Conservation (phyloP, 139 green algal species). For the Coccomyxa sp. region DNA sequence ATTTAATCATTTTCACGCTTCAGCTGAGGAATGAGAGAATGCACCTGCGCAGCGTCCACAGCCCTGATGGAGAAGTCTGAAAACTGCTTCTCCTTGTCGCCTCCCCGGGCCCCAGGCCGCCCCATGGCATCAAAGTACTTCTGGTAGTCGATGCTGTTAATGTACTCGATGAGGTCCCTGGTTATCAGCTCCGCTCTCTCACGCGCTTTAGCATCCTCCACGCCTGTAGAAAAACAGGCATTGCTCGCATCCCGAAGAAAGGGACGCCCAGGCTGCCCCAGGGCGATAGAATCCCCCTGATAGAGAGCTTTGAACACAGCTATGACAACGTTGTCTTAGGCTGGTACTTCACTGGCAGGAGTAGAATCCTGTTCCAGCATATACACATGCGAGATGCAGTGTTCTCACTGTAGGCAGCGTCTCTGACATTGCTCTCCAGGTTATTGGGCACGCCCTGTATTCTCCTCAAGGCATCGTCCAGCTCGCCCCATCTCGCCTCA, state of each 20-base stretch:
- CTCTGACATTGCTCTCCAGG: slow-evolving; percentile 44
- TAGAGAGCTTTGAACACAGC: too few species aligned
- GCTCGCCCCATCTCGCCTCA: slow-evolving; percentile 11
- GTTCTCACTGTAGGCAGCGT: slow-evolving; percentile 33
- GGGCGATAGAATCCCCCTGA: too few species aligned
- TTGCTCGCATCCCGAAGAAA: too few species aligned
- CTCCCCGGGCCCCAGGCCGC: slow-evolving; percentile 13
- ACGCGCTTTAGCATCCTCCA: slow-evolving; percentile 7
- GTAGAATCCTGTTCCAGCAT: too few species aligned
- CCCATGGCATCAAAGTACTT: slow-evolving; percentile 42
- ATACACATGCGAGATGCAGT: too few species aligned
- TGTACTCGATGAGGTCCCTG: slow-evolving; percentile 24
- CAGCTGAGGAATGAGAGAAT: not conserved
- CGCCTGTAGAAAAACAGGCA: slow-evolving; percentile 10
- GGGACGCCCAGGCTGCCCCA: too few species aligned
- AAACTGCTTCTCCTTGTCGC: slow-evolving; percentile 29
- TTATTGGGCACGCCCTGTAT: slow-evolving; percentile 61
- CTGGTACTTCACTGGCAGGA: too few species aligned
- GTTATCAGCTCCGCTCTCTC: slow-evolving; percentile 22
- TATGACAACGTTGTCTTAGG: too few species aligned
- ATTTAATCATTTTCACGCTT: not conserved
- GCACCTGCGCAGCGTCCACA: slow-evolving; percentile 19
- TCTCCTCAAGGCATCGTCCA: slow-evolving; percentile 17
- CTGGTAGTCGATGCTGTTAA: slow-evolving; percentile 38
- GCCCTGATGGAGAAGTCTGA: slow-evolving; percentile 28